phyloP scores from a whole-genome alignment of 371 early-diverging fungal species.

The Ordospora pajunii region DNA sequence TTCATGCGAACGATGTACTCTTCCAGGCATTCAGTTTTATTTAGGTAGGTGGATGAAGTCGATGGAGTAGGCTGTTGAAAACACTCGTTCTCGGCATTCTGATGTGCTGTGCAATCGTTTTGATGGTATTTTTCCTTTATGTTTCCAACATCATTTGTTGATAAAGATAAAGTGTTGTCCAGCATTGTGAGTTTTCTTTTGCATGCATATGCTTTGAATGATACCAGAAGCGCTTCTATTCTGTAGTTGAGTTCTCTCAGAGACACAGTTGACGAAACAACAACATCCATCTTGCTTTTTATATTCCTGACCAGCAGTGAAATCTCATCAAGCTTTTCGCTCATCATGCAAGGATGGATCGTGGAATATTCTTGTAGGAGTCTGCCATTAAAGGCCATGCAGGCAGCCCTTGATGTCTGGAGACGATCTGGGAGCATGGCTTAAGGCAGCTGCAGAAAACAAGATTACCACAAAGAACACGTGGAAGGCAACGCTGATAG shows the following conservation, averaged over 20 bases:
- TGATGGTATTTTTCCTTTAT: background rate
- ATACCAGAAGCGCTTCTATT: slow-evolving; percentile 15
- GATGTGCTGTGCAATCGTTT: too few relatives aligned
- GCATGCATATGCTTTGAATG: slow-evolving; percentile 18
- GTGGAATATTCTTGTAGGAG: background rate
- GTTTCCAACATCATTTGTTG: background rate
- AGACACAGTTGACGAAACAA: background rate
- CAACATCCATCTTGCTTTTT: slow-evolving; percentile 1
- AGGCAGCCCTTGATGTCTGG: slow-evolving; percentile 17
- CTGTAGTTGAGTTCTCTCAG: slow-evolving; percentile 28
- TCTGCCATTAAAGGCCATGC: background rate
- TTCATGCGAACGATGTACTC: background rate
- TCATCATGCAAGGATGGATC: background rate
- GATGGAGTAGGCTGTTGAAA: too few relatives aligned
- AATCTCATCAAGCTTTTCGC: slow-evolving; percentile 8
- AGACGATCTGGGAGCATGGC: slow-evolving; percentile 43
- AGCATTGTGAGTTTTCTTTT: background rate
- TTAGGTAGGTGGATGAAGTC: background rate
- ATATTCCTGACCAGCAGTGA: background rate
- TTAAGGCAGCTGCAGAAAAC: slow-evolving; percentile 56
- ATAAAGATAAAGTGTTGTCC: background rate
- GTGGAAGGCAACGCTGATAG: slow-evolving; percentile 92
- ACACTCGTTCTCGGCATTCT: too few relatives aligned
- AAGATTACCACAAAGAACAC: slow-evolving; percentile 91
- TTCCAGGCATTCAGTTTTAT: background rate